Evolutionary conservation across 2,329 filamentous ascomycete species (phyloP).

Genomic region (Hirsutella thompsonii): DNA sequence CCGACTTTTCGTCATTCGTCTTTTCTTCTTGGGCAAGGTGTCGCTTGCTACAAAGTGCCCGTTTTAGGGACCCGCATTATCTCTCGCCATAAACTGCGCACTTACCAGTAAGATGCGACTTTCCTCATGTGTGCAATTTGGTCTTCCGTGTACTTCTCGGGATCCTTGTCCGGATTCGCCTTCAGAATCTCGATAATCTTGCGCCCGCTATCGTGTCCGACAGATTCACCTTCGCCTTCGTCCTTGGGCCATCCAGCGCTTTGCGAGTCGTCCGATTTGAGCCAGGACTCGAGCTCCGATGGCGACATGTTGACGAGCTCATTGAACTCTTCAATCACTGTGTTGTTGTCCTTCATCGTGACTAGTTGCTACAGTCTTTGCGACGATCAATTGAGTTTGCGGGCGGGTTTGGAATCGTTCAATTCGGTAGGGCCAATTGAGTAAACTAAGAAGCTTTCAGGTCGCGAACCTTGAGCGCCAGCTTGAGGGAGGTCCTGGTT

Average conservation of each 20-base stretch:
- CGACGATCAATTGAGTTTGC: not conserved
- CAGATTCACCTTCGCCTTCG: constrained; percentile 43
- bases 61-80: not conserved
- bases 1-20: constrained; percentile 38
- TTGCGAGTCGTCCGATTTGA: constrained; percentile 43
- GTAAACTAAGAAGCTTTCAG: not conserved
- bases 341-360: constrained; percentile 12
- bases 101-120: constrained; percentile 47
- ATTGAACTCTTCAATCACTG: constrained; percentile 45
- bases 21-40: constrained; percentile 52
- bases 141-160: constrained; percentile 41
- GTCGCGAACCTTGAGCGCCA: not conserved
- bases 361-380: not conserved
- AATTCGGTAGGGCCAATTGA: not conserved
- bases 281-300: constrained; percentile 47
- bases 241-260: constrained; percentile 48
- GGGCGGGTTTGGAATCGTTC: not conserved
- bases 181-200: constrained; percentile 51
- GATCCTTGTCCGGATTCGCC: constrained; percentile 45
- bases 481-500: not conserved
- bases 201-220: constrained; percentile 50
- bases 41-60: constrained; percentile 30
- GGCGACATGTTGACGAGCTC: constrained; percentile 53
- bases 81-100: not conserved
- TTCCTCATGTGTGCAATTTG: constrained; percentile 46